phyloP scores from a whole-genome alignment of 1,284 basidiomycete species.

The Cutaneotrichosporon sp. region DNA sequence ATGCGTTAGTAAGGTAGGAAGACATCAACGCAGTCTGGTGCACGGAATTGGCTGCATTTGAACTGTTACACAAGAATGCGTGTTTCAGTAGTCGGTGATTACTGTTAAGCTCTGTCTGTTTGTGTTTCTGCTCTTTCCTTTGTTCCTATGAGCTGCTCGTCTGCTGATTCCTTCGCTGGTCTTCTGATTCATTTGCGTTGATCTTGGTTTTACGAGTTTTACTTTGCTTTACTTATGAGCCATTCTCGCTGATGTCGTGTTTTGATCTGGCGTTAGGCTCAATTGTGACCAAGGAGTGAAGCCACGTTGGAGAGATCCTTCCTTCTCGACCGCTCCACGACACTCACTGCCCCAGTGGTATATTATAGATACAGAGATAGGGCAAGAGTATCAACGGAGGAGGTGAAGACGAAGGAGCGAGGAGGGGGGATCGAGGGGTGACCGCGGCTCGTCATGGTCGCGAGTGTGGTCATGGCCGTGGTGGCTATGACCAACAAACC shows the following conservation, averaged over 20 bases:
- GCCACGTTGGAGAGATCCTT: too few relatives aligned
- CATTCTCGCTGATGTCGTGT: not conserved
- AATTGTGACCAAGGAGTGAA: not conserved
- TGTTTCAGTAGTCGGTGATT: too few relatives aligned
- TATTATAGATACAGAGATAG: not conserved
- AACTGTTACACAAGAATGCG: too few relatives aligned
- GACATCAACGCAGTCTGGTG: too few relatives aligned
- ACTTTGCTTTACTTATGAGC: not conserved
- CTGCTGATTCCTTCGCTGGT: not conserved
- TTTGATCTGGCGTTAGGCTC: slow-evolving; percentile 1
- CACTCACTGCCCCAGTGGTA: not conserved
- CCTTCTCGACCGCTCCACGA: not conserved
- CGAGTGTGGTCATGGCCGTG: too few relatives aligned
- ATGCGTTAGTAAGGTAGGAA: too few relatives aligned
- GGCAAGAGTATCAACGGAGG: not conserved
- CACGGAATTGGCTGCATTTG: too few relatives aligned
- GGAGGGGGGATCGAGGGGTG: not conserved
- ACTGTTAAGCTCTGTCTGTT: too few relatives aligned
- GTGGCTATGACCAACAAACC: not conserved
- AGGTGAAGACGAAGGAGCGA: not conserved
- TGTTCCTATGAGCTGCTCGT: not conserved
- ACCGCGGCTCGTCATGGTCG: not conserved
- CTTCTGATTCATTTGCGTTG: not conserved
- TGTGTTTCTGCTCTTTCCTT: not conserved
- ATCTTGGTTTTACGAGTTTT: not conserved